Evolutionary conservation across 2,329 filamentous ascomycete genomes (phyloP).

Genomic region (Hypoxylon sp.): DNA sequence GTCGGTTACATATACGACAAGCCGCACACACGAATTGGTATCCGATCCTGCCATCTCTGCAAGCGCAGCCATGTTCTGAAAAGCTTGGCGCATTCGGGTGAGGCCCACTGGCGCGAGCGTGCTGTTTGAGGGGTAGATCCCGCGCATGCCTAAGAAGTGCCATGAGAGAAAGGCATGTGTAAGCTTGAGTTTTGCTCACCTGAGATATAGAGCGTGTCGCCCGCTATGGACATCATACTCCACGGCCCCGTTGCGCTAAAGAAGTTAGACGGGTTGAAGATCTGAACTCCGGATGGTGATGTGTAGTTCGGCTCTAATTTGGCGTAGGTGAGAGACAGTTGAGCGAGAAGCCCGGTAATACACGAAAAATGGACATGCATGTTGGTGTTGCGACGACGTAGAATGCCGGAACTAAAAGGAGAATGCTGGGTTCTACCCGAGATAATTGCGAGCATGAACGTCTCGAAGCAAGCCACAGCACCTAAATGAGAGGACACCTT

Average conservation of each 20-base stretch:
- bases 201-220: slow-evolving; percentile 51
- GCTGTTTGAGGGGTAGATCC: slow-evolving; percentile 51
- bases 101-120: slow-evolving; percentile 50
- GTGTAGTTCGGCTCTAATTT: slow-evolving; percentile 48
- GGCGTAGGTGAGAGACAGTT: slow-evolving; percentile 8
- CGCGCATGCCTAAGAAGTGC: slow-evolving; percentile 47
- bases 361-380: slow-evolving; percentile 17
- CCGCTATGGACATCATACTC: slow-evolving; percentile 51
- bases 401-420: not conserved
- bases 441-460: not conserved
- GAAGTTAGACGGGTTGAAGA: slow-evolving; percentile 49
- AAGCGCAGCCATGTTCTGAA: slow-evolving; percentile 51
- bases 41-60: slow-evolving; percentile 50
- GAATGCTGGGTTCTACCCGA: not conserved
- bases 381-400: not conserved
- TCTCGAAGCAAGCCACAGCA: not conserved
- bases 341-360: slow-evolving; percentile 17
- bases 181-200: slow-evolving; percentile 22
- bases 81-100: slow-evolving; percentile 51
- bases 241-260: slow-evolving; percentile 50
- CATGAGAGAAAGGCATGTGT: not conserved
- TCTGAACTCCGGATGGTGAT: slow-evolving; percentile 48
- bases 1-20: slow-evolving; percentile 53
- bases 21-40: slow-evolving; percentile 35
- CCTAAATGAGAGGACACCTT: not conserved